These are phyloP conservation scores for Globisporangium cederbergense DNA, from an alignment of 352 stramenopile genomes.

Conservation along the genomic window DNA sequence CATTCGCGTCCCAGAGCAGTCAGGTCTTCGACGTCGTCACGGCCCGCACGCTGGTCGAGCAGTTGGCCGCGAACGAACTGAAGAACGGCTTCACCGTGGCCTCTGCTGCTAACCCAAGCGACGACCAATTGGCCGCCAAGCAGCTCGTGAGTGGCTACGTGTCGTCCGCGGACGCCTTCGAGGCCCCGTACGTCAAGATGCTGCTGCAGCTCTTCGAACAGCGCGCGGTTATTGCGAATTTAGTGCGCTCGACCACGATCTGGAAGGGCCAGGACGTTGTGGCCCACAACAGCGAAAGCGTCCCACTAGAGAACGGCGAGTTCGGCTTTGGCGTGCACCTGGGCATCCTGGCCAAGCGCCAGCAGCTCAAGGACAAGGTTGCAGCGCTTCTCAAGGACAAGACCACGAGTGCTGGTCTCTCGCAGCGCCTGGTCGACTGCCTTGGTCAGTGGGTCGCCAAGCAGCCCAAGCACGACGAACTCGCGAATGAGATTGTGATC, in stretches of 20 bases:
- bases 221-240: constrained; percentile 66
- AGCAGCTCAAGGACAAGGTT: constrained; percentile 70
- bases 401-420: constrained; percentile 25
- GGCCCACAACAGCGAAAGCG: constrained; percentile 20
- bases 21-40: constrained; percentile 85
- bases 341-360: constrained; percentile 62
- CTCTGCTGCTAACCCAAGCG: neutral
- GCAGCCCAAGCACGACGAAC: constrained; percentile 51
- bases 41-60: constrained; percentile 66
- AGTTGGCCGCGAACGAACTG: constrained; percentile 56
- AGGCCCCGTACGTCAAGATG: constrained; percentile 79
- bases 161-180: constrained; percentile 54
- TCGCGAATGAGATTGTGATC: constrained; percentile 63
- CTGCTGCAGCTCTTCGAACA: constrained; percentile 71
- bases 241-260: constrained; percentile 60
- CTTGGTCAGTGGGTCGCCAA: constrained; percentile 44
- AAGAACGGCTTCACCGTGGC: constrained; percentile 73
- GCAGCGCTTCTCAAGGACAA: constrained; percentile 31
- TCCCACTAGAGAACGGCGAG: constrained; percentile 58
- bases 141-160: constrained; percentile 56
- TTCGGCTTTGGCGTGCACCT: constrained; percentile 76
- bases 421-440: constrained; percentile 45
- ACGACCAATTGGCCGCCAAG: constrained; percentile 22
- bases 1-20: constrained; percentile 56
- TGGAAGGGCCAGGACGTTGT: constrained; percentile 56